These are phyloP conservation scores for slime mould (Dictyostelium discoideum) DNA, from an alignment of 78 protist genomes.

Conservation along the genomic window DNA sequence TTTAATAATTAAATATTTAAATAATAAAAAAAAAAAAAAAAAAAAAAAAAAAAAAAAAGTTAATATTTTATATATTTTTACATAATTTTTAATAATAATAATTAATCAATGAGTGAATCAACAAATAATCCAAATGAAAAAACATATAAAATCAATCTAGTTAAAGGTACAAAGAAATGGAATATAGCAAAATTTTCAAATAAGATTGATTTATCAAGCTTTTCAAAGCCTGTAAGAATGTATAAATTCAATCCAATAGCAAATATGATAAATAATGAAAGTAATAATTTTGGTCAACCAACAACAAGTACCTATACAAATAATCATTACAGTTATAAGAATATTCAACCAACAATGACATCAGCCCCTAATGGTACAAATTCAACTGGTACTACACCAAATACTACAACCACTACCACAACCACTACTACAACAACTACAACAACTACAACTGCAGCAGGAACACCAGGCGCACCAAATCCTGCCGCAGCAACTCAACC, in stretches of 20 bases:
- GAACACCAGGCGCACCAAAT: not conserved
- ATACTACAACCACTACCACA: not conserved
- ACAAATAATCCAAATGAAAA: not conserved
- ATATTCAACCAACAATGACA: not conserved
- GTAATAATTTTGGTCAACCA: constrained; percentile 2
- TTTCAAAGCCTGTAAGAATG: constrained; percentile 64
- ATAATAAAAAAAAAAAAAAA: not conserved
- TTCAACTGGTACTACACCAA: not conserved
- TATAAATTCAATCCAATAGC: constrained; percentile 38
- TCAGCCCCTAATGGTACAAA: not conserved
- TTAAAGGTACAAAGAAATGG: constrained; percentile 63
- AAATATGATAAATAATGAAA: not conserved
- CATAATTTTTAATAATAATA: not conserved
- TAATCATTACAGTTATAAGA: not conserved
- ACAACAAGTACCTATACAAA: not conserved
- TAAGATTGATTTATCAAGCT: constrained; percentile 35
- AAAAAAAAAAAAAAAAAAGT: not conserved
- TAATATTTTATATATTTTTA: not conserved
- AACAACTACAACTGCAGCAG: not conserved
- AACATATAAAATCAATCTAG: constrained; percentile 15
- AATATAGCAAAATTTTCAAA: constrained; percentile 70
- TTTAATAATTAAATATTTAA: too few species aligned
- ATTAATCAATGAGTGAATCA: not conserved
- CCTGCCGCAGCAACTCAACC: not conserved
- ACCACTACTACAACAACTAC: not conserved